Evolutionary conservation across 2,329 filamentous ascomycete species (phyloP), one percentile per base, ranked within the genome.

Genomic region (Dactylellina leptospora): DNA sequence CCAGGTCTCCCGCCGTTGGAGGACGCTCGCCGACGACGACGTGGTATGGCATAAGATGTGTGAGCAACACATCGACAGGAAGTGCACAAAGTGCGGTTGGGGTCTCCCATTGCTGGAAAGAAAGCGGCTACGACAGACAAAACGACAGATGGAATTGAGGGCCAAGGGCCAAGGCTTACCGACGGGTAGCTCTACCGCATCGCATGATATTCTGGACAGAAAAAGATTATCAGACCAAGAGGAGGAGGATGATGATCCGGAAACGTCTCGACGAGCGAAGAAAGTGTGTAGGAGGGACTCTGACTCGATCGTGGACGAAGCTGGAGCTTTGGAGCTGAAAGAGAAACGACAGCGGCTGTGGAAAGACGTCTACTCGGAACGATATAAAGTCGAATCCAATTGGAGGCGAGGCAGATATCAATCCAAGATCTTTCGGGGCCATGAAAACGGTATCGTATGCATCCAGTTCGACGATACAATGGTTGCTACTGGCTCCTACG

Each of bases 31-130:
- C n/a, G 95, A 97, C 77, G 93, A 97, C 78, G 93, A 99, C 79
- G 90, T 96, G 6, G 93, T 99, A 2, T 99, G 95, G 95, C 91
- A 97, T 78, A 90, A 89, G 74, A 97, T 97, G 93, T 99, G 95
- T 79, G 92, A 96, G 80, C 93, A 97, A 78, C 93, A 96, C 79
- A 96, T 97, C 76, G 91, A 96, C 79, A 85, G 92, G 72, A 96
- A 96, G 79, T 97, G 93, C 80, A 93, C 88, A 70, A 96, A 95
- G 78, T 99, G 95, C 78, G 93, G 95, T 22, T 97, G 93, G 92
- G 95, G 95, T 1, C 81, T 99, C 71, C 95, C 95, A 13, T 82
- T 96, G 63, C 82, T 99, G 54, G 95, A 99, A 78, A 86, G 92
- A 76, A 96, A 96, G 81, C 86, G 91, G 77, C 81, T 99, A 74